phyloP scores from a whole-genome alignment of 352 stramenopile genomes.

The Pythium myriotylum region DNA sequence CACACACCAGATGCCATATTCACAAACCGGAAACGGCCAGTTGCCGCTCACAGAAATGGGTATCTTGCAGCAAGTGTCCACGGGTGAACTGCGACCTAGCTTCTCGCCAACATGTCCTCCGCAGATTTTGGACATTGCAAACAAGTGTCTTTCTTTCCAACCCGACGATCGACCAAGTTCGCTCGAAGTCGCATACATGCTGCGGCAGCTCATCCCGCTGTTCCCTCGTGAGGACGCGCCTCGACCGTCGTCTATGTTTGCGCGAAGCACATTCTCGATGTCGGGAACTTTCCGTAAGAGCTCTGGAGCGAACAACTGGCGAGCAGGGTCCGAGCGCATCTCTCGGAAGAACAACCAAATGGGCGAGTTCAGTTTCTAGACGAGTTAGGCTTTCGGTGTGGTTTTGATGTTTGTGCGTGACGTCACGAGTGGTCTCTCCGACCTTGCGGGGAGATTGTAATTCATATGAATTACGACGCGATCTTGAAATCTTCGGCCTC shows the following conservation, averaged over 20 bases:
- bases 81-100: slow-evolving; percentile 22
- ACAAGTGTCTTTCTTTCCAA: slow-evolving; percentile 29
- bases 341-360: background rate
- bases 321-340: slow-evolving; percentile 7
- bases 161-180: slow-evolving; percentile 21
- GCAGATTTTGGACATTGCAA: slow-evolving; percentile 24
- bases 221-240: slow-evolving; percentile 16
- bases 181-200: slow-evolving; percentile 16
- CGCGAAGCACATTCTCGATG: slow-evolving; percentile 12
- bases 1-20: slow-evolving; percentile 27
- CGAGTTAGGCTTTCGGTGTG: background rate
- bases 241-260: slow-evolving; percentile 24
- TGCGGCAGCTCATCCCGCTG: slow-evolving; percentile 24
- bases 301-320: slow-evolving; percentile 2
- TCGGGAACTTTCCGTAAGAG: slow-evolving; percentile 17
- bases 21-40: background rate
- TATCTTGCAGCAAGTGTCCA: slow-evolving; percentile 27
- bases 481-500: too few species aligned
- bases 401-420: background rate
- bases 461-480: too few species aligned
- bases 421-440: too few species aligned
- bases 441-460: too few species aligned
- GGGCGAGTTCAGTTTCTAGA: slow-evolving; percentile 19
- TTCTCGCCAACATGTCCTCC: slow-evolving; percentile 27
- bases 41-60: slow-evolving; percentile 19